Percentiles rank a stretch among this genome's conserved stretches.
These are phyloP conservation scores for Kitagawia praeruptora DNA, from an alignment of 129 eudicot genomes.

Conservation along the genomic window DNA sequence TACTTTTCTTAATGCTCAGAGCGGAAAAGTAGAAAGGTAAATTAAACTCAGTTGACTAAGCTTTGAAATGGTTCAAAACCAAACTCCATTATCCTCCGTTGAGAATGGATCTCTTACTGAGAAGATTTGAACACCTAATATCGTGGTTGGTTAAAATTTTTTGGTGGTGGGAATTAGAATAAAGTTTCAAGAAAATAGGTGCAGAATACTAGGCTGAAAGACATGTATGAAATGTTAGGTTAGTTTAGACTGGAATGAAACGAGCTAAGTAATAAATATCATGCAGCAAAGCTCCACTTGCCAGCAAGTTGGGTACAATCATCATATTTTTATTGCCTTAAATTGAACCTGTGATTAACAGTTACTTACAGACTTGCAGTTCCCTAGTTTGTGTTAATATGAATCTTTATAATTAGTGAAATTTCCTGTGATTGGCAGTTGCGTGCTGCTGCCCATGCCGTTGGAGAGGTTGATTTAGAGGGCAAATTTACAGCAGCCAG, in stretches of 20 bases:
- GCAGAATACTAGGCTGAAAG: not conserved
- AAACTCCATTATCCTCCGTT: not conserved
- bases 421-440: slow-evolving; percentile 34
- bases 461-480: slow-evolving; percentile 78
- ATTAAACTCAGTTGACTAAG: not conserved
- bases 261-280: not conserved
- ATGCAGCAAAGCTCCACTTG: not conserved
- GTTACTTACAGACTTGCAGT: not conserved
- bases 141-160: not conserved
- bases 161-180: not conserved
- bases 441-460: slow-evolving; percentile 82
- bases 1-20: not conserved
- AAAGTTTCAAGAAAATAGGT: not conserved
- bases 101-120: not conserved
- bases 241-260: not conserved
- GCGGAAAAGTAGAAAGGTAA: not conserved
- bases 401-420: not conserved
- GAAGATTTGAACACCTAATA: too few species aligned
- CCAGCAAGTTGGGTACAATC: not conserved
- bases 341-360: not conserved
- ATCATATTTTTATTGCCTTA: not conserved
- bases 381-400: not conserved
- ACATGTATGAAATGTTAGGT: not conserved
- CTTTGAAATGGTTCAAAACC: not conserved
- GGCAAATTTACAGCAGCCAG: slow-evolving; percentile 76